Conservation (phyloP, 2,329 filamentous ascomycete genomes). For the Verticillium longisporum region DNA sequence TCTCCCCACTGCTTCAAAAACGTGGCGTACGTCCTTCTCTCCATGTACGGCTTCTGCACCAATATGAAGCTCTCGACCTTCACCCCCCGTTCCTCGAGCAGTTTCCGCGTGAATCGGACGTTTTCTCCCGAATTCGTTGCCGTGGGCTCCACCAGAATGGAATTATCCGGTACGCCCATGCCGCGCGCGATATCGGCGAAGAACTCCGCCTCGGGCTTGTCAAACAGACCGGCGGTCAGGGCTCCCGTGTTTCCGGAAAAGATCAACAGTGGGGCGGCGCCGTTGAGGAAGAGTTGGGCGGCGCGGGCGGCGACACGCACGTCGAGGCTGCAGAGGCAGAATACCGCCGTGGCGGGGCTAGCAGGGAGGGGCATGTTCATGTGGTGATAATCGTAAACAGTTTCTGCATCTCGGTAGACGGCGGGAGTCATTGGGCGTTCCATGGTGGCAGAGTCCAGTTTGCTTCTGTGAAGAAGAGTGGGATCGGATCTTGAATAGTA, state of each 20-base stretch:
- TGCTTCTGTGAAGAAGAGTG: not conserved
- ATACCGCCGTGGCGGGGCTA: conserved; percentile 30
- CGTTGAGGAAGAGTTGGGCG: conserved; percentile 33
- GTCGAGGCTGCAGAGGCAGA: conserved; percentile 41
- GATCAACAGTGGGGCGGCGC: conserved; percentile 29
- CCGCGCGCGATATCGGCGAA: conserved; percentile 31
- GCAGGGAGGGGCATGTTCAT: conserved; percentile 25
- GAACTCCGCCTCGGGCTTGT: conserved; percentile 31
- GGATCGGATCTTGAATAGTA: too few relatives aligned
- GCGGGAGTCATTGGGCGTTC: conserved; percentile 2
- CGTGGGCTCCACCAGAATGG: conserved; percentile 29
- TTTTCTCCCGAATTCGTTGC: conserved; percentile 42
- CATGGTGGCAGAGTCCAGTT: not conserved
- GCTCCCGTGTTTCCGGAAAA: conserved; percentile 35
- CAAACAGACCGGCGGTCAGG: conserved; percentile 31
- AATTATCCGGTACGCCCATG: conserved; percentile 30
- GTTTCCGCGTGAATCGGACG: conserved; percentile 32
- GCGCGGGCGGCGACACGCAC: conserved; percentile 34
- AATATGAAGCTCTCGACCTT: conserved; percentile 26
- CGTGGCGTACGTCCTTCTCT: conserved; percentile 36
- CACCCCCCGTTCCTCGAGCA: conserved; percentile 22
- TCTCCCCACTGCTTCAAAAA: conserved; percentile 40
- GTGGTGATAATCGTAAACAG: conserved; percentile 37
- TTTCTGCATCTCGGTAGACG: conserved; percentile 23
- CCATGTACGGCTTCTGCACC: conserved; percentile 44